Evolutionary conservation across 2,329 filamentous ascomycete genomes (phyloP).

Genomic region (Colletotrichum kahawae): DNA sequence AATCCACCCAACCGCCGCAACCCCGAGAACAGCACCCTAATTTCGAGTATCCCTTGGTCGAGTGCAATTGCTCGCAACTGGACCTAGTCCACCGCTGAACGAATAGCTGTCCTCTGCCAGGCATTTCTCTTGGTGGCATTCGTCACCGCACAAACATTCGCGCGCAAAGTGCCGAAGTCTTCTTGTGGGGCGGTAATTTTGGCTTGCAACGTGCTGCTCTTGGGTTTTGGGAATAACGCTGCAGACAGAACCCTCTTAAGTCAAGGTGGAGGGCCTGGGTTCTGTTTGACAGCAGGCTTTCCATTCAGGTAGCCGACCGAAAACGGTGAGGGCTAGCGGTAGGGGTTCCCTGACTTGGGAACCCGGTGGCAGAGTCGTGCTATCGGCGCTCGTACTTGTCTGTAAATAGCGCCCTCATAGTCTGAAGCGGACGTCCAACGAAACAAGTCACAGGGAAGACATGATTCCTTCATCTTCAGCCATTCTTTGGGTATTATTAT

Average conservation of each 20-base stretch:
- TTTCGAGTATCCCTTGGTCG: neutral
- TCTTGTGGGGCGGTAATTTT: neutral
- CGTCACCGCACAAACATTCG: neutral
- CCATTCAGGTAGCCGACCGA: neutral
- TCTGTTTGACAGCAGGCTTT: neutral
- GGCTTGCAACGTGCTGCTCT: neutral
- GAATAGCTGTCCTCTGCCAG: neutral
- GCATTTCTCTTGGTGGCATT: neutral
- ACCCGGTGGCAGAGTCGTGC: neutral
- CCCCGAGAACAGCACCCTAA: neutral
- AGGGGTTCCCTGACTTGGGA: neutral
- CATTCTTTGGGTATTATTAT: slow-evolving; percentile 15
- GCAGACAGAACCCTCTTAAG: too few species aligned
- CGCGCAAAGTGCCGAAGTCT: neutral
- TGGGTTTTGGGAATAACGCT: too few species aligned
- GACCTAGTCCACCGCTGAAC: neutral
- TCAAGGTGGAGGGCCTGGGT: too few species aligned
- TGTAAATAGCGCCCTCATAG: neutral
- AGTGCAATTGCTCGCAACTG: neutral
- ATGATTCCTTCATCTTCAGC: neutral
- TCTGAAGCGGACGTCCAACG: neutral
- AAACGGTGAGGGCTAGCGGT: neutral
- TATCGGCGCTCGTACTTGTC: neutral
- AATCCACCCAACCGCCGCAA: neutral
- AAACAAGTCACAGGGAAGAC: neutral